phyloP scores from a whole-genome alignment of 257 asterid genomes.

The Nicotiana obtusifolia region DNA sequence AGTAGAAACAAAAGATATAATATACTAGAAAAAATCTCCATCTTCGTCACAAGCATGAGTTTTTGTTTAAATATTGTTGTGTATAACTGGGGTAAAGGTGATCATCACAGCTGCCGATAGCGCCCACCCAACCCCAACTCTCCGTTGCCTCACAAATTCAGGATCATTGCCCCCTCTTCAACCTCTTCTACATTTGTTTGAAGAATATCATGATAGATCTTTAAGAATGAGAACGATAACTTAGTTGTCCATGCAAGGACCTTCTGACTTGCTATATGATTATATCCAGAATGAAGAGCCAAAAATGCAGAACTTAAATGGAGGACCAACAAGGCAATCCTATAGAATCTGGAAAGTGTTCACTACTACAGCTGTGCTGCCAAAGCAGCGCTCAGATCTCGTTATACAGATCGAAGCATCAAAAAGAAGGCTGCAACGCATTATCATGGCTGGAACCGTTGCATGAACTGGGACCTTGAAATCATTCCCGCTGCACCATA shows the following conservation, averaged over 20 bases:
- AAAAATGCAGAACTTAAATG: not conserved
- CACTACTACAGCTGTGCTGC: not conserved
- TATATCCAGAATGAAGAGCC: not conserved
- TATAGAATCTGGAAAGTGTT: not conserved
- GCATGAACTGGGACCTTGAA: not conserved
- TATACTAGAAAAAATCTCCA: not conserved
- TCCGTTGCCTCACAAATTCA: not conserved
- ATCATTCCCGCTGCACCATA: conserved; percentile 6
- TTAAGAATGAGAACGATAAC: not conserved
- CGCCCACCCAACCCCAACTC: not conserved
- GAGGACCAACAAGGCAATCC: not conserved
- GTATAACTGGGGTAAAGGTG: not conserved
- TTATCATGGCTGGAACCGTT: not conserved
- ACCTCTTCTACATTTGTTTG: not conserved
- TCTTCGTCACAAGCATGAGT: not conserved
- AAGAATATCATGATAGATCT: not conserved
- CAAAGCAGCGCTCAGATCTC: not conserved
- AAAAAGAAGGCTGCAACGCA: not conserved
- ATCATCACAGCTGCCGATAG: too few species aligned
- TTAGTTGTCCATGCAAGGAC: not conserved
- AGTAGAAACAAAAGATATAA: not conserved
- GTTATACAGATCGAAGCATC: not conserved
- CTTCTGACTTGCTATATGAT: not conserved
- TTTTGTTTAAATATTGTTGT: not conserved
- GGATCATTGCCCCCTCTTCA: conserved; percentile 38